Percentiles rank a stretch among this genome's conserved stretches.
These are phyloP conservation scores for Schwanniomyces yamadae DNA, from an alignment of 805 yeast species.

Conservation along the genomic window DNA sequence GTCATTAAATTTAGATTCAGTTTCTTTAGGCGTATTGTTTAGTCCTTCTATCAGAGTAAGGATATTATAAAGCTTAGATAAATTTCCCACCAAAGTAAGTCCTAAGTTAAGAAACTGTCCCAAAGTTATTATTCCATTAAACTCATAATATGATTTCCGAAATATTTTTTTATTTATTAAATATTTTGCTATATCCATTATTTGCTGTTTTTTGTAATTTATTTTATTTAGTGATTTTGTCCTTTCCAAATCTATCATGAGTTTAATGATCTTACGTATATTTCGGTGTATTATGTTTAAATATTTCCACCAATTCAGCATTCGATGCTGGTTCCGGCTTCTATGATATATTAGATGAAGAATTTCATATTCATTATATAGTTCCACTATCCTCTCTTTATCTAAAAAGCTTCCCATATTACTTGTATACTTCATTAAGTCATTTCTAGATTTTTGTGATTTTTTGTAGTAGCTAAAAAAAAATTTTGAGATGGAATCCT, in stretches of 20 bases:
- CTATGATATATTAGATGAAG: slow-evolving; percentile 67
- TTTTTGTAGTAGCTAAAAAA: too few species aligned
- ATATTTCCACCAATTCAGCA: slow-evolving; percentile 74
- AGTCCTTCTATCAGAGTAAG: slow-evolving; percentile 19
- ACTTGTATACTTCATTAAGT: too few species aligned
- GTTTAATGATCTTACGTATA: slow-evolving; percentile 38
- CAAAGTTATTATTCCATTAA: slow-evolving; percentile 62
- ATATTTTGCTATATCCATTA: slow-evolving; percentile 19
- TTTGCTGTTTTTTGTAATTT: slow-evolving; percentile 13
- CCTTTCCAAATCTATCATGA: slow-evolving; percentile 13
- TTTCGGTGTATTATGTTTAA: slow-evolving; percentile 63
- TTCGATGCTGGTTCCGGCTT: slow-evolving; percentile 73
- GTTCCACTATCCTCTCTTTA: slow-evolving; percentile 1
- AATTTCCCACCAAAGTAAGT: slow-evolving; percentile 58
- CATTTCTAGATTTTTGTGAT: too few species aligned
- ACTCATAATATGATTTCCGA: slow-evolving; percentile 54
- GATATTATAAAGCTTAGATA: slow-evolving; percentile 43
- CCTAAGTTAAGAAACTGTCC: slow-evolving; percentile 81
- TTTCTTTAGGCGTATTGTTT: not conserved
- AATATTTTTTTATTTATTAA: slow-evolving; percentile 35
- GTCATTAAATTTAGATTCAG: not conserved
- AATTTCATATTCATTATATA: slow-evolving; percentile 51
- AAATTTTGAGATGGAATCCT: slow-evolving; percentile 3
- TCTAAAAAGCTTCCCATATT: slow-evolving; percentile 5
- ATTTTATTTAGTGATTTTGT: slow-evolving; percentile 7